phyloP scores from a whole-genome alignment of 192 early-diverging fungal species.

The Coemansia sp. region DNA sequence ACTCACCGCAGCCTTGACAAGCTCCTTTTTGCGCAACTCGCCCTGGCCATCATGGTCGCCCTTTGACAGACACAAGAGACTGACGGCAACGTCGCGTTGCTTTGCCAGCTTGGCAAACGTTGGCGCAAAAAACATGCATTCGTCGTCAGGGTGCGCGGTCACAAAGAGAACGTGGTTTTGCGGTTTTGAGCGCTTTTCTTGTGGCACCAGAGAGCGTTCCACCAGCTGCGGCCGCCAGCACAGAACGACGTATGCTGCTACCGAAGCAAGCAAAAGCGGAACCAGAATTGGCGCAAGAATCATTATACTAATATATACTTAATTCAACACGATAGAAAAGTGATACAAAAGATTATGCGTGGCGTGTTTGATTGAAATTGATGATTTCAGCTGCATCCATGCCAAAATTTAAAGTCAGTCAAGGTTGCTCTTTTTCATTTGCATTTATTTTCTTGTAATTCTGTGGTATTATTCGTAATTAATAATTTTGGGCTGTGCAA shows the following conservation, averaged over 20 bases:
- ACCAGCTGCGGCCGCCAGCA: slow-evolving; percentile 32
- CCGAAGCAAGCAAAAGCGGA: slow-evolving; percentile 36
- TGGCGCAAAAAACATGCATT: slow-evolving; percentile 97
- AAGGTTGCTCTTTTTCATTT: background rate
- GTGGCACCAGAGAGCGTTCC: slow-evolving; percentile 34
- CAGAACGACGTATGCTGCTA: slow-evolving; percentile 24
- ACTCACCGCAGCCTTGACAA: slow-evolving; percentile 33
- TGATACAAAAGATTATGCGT: no score
- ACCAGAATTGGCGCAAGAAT: slow-evolving; percentile 37
- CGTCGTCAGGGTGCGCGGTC: slow-evolving; percentile 95
- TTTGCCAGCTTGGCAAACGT: slow-evolving; percentile 61
- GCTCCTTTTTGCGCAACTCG: slow-evolving; percentile 50
- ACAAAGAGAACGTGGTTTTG: slow-evolving; percentile 61
- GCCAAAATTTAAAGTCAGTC: background rate
- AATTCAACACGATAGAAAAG: no score
- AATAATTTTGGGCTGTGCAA: background rate
- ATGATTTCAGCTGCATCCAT: no score
- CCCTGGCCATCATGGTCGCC: slow-evolving; percentile 61
- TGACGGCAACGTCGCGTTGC: slow-evolving; percentile 58
- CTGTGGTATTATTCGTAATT: background rate
- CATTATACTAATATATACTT: slow-evolving; percentile 12
- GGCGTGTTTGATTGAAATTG: no score
- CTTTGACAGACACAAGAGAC: slow-evolving; percentile 80
- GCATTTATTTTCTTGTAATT: background rate
- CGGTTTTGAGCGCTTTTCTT: slow-evolving; percentile 36